These are phyloP conservation scores for Tolypocladium sp. DNA, from an alignment of 2,329 filamentous ascomycete species.

Conservation along the genomic window DNA sequence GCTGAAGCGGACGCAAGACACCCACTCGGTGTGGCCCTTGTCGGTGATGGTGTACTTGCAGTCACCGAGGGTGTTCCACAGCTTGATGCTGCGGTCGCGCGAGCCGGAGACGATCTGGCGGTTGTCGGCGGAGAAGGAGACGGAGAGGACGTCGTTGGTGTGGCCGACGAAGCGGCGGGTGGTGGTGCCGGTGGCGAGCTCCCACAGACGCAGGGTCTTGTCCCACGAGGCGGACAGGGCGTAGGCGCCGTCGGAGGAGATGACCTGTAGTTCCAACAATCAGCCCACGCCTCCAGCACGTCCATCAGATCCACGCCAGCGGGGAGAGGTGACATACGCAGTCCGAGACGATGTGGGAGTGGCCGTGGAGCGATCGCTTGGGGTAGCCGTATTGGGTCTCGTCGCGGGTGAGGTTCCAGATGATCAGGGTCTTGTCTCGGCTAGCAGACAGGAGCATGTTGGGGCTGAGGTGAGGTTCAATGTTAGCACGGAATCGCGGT, in stretches of 20 bases:
- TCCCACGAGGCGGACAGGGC: slow-evolving; percentile 98
- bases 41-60: slow-evolving; percentile 99
- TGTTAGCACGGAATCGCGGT: slow-evolving; percentile 8
- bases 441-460: slow-evolving; percentile 99
- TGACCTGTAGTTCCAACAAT: slow-evolving; percentile 54
- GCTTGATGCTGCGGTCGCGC: slow-evolving; percentile 97
- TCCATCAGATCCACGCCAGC: neutral
- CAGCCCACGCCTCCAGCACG: slow-evolving; percentile 9
- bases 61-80: slow-evolving; percentile 99
- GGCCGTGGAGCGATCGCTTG: slow-evolving; percentile 96
- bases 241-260: slow-evolving; percentile 98
- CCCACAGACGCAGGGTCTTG: slow-evolving; percentile 99
- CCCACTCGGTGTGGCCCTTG: slow-evolving; percentile 99
- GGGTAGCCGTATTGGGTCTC: slow-evolving; percentile 98
- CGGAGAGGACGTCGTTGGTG: slow-evolving; percentile 98
- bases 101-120: slow-evolving; percentile 99
- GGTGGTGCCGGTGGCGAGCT: slow-evolving; percentile 93
- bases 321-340: slow-evolving; percentile 62
- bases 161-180: slow-evolving; percentile 98
- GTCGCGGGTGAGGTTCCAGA: slow-evolving; percentile 99
- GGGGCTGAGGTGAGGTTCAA: slow-evolving; percentile 47
- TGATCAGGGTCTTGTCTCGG: slow-evolving; percentile 98
- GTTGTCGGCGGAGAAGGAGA: slow-evolving; percentile 99
- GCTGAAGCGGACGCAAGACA: slow-evolving; percentile 98
- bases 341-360: slow-evolving; percentile 99